Conservation (phyloP, 352 stramenopile species). For the Globisporangium spinosum region DNA sequence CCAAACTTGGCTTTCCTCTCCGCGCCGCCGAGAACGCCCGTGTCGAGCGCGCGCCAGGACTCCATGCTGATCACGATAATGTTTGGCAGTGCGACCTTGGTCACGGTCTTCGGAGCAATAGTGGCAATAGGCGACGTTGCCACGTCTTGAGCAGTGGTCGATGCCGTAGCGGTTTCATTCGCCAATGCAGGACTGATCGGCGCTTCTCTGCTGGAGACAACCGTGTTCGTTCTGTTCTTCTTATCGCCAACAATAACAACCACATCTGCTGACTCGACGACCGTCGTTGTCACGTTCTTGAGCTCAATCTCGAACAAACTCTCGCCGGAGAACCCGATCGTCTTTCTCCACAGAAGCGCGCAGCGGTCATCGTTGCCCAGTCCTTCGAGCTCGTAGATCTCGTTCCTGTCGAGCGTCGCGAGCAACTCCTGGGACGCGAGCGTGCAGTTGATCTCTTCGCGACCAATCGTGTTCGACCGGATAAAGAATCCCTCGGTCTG, state of each 20-base stretch:
- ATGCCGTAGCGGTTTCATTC: neutral
- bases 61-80: constrained; percentile 79
- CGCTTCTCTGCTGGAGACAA: neutral
- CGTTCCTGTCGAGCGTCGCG: constrained; percentile 37
- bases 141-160: neutral
- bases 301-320: constrained; percentile 32
- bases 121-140: neutral
- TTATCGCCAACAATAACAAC: neutral
- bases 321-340: neutral
- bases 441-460: constrained; percentile 54
- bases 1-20: constrained; percentile 36
- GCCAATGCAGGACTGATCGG: neutral
- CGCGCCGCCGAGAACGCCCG: constrained; percentile 55
- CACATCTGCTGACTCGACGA: neutral
- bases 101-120: neutral
- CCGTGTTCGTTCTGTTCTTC: constrained; percentile 4
- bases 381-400: constrained; percentile 38
- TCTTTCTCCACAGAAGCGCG: constrained; percentile 35
- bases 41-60: constrained; percentile 62
- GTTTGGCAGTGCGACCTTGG: constrained; percentile 33
- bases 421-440: constrained; percentile 33
- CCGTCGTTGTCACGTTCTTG: constrained; percentile 30
- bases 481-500: constrained; percentile 49
- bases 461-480: constrained; percentile 27
- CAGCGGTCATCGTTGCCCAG: constrained; percentile 65